Evolutionary conservation across 169 alveolate species (phyloP), one percentile per base, ranked within the genome.

Genomic region (Cardiosporidium cionae): DNA sequence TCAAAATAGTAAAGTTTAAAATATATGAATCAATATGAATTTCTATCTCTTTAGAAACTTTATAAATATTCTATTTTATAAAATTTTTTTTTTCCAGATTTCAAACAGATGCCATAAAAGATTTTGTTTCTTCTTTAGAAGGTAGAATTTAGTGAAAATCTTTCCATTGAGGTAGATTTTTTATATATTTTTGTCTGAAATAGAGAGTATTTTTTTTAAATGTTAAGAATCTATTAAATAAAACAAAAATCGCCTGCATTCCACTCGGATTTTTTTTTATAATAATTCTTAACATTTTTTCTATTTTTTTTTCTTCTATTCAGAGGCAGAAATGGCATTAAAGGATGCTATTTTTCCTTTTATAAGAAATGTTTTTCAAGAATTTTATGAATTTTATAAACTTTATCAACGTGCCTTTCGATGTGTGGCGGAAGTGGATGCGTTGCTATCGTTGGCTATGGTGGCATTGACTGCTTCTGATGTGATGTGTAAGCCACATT

Each of bases 101-200:
- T 53, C 81, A 66, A n/a, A 74, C 81, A 22, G 68, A 63, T 3
- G 81, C 35, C 29, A 66, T 74, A 16, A 37, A 36, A 31, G 75
- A 65, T 3, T 54, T 74, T 16, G 70, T 66, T n/a, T 52, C 27
- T 0, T 68, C 65, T 23, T 58, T 74, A 0, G 81, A 74, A 7
- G 81, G 81, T 74, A 28, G 0, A 74, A n/a, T 7, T 2, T n/a
- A n/a, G n/a, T n/a, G n/a, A n/a, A n/a, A n/a, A n/a, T n/a, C n/a
- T n/a, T n/a, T n/a, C n/a, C n/a, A n/a, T n/a, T n/a, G n/a, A n/a
- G n/a, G n/a, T n/a, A n/a, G n/a, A n/a, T n/a, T n/a, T n/a, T n/a
- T n/a, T n/a, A n/a, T n/a, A n/a, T n/a, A n/a, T n/a, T n/a, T n/a
- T n/a, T n/a, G n/a, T n/a, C n/a, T n/a, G n/a, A n/a, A n/a, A n/a